Conservation (phyloP, 2,329 filamentous ascomycete genomes). For the Neonectria sp. region DNA sequence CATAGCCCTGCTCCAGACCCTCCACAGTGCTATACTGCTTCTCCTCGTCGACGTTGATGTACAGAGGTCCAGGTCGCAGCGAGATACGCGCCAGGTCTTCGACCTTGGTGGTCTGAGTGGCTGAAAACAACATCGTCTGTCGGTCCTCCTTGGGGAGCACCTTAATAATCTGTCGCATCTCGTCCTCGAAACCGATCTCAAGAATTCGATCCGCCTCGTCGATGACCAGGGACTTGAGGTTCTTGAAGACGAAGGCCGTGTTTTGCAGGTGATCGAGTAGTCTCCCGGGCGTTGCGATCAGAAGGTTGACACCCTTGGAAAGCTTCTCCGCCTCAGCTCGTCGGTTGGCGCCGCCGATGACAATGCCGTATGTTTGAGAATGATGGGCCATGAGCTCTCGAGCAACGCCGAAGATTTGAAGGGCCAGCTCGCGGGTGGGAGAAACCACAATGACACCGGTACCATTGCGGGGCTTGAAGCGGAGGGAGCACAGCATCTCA, state of each 20-base stretch:
- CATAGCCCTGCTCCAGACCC: slow-evolving; percentile 95
- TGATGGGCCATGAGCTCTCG: slow-evolving; percentile 93
- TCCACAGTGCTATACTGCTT: slow-evolving; percentile 94
- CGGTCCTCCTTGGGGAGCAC: slow-evolving; percentile 89
- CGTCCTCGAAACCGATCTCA: slow-evolving; percentile 98
- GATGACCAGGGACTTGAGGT: slow-evolving; percentile 91
- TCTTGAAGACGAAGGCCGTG: slow-evolving; percentile 93
- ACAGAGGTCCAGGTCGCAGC: slow-evolving; percentile 89
- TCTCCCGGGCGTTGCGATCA: slow-evolving; percentile 94
- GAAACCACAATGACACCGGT: slow-evolving; percentile 94
- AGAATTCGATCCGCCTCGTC: slow-evolving; percentile 98
- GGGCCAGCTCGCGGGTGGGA: slow-evolving; percentile 91
- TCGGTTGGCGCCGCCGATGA: slow-evolving; percentile 94
- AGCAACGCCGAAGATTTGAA: slow-evolving; percentile 97
- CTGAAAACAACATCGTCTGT: slow-evolving; percentile 98
- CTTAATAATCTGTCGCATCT: slow-evolving; percentile 97
- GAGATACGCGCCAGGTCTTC: slow-evolving; percentile 97
- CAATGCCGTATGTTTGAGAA: slow-evolving; percentile 94
- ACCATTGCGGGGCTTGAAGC: slow-evolving; percentile 95
- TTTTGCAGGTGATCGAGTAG: slow-evolving; percentile 95
- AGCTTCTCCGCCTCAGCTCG: slow-evolving; percentile 95
- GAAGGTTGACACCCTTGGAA: slow-evolving; percentile 91
- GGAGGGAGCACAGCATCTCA: slow-evolving; percentile 90
- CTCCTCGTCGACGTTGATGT: slow-evolving; percentile 95
- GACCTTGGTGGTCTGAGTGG: slow-evolving; percentile 98